Evolutionary conservation across 2,329 filamentous ascomycete species (phyloP).

Genomic region (Huntiella savannae): DNA sequence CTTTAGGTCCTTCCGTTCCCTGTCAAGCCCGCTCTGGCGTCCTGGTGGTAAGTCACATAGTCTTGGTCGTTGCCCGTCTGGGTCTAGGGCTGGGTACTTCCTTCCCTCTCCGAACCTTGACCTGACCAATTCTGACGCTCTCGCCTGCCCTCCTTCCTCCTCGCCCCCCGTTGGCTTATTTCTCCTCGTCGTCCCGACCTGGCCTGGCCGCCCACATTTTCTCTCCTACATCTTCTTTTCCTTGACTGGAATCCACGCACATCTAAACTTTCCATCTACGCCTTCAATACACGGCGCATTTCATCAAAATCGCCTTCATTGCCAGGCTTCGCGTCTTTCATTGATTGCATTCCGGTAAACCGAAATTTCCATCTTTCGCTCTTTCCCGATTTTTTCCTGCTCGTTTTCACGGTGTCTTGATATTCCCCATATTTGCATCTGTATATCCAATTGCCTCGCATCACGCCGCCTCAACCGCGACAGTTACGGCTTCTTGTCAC

Average conservation of each 20-base stretch:
- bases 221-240: neutral
- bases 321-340: neutral
- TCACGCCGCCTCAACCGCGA: too few species aligned
- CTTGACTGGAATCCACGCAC: too few species aligned
- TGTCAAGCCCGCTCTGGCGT: neutral
- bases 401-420: too few species aligned
- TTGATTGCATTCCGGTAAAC: too few species aligned
- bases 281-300: too few species aligned
- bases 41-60: neutral
- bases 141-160: neutral
- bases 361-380: too few species aligned
- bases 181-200: constrained; percentile 1
- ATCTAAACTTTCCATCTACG: too few species aligned
- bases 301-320: neutral
- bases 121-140: constrained; percentile 1
- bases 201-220: neutral
- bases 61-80: neutral
- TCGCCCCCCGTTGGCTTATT: constrained; percentile 2
- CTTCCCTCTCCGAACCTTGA: constrained; percentile 2
- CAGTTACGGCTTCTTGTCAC: too few species aligned
- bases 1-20: neutral
- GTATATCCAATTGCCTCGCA: too few species aligned
- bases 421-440: too few species aligned
- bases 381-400: too few species aligned
- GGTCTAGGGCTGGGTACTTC: neutral